Percentiles rank a stretch among this genome's conserved stretches.
Evolutionary conservation across 129 eudicot genomes (phyloP).

Genomic region (Helichrysum umbraculigerum): DNA sequence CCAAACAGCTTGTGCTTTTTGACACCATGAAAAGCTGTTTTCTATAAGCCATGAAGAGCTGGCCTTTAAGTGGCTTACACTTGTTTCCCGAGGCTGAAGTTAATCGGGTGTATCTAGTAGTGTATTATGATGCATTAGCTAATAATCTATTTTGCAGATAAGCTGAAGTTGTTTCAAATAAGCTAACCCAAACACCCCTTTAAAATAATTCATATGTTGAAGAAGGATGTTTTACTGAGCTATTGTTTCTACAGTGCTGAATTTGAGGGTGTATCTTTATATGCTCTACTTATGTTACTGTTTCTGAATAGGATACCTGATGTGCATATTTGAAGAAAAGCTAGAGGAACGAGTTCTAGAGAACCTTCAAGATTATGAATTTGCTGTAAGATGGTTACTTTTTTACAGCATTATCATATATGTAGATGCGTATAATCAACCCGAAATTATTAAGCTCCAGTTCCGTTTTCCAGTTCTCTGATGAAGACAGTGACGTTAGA

Average conservation of each 20-base stretch:
- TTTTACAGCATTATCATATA: constrained; percentile 1
- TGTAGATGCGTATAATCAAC: background rate
- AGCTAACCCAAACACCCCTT: background rate
- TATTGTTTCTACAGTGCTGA: constrained; percentile 3
- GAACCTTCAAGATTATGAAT: constrained; percentile 81
- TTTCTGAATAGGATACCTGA: constrained; percentile 68
- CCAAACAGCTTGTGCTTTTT: too few relatives aligned
- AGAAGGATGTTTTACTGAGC: background rate
- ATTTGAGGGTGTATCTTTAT: constrained; percentile 13
- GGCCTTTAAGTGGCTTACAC: too few relatives aligned
- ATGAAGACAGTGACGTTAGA: constrained; percentile 68
- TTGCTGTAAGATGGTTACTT: constrained; percentile 64
- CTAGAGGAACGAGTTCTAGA: constrained; percentile 50
- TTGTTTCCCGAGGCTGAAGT: too few relatives aligned
- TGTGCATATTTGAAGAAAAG: constrained; percentile 80
- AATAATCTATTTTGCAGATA: too few relatives aligned
- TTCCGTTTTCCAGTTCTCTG: constrained; percentile 59
- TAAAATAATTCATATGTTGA: background rate
- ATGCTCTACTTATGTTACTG: background rate
- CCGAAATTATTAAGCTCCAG: constrained; percentile 4
- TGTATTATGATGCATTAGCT: too few relatives aligned
- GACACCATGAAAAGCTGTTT: too few relatives aligned
- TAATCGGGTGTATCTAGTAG: too few relatives aligned
- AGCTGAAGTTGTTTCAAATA: too few relatives aligned
- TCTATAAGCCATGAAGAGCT: too few relatives aligned